Conservation (phyloP, 2,329 filamentous ascomycete species). For the Ascochyta pisi region DNA sequence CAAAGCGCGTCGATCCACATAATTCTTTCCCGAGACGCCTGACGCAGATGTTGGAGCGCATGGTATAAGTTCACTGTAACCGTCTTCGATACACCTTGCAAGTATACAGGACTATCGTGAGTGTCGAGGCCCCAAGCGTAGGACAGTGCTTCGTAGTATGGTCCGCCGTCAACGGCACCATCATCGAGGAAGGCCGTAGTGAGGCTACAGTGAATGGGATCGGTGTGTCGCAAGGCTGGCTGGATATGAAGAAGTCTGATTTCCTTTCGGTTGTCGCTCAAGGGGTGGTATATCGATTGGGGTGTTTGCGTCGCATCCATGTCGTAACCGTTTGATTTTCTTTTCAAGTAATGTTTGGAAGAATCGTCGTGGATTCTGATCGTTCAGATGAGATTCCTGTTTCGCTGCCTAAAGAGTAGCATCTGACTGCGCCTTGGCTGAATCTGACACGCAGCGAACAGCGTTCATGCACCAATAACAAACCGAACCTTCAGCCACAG, state of each 20-base stretch:
- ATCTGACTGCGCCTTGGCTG: too few species aligned
- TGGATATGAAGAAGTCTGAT: constrained; percentile 1
- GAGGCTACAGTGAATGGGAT: not conserved
- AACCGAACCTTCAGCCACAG: too few species aligned
- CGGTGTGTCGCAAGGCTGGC: not conserved
- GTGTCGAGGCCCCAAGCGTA: not conserved
- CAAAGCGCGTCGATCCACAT: constrained; percentile 2
- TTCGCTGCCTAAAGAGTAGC: too few species aligned
- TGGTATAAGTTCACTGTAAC: not conserved
- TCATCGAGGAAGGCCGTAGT: not conserved
- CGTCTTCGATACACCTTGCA: not conserved
- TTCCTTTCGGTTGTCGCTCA: not conserved
- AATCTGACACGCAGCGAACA: too few species aligned
- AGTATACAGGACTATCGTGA: not conserved
- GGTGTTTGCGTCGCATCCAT: not conserved
- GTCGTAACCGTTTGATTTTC: not conserved
- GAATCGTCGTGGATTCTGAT: not conserved
- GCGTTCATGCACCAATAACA: too few species aligned
- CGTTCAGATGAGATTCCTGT: too few species aligned
- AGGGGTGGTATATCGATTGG: not conserved
- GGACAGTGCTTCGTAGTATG: not conserved
- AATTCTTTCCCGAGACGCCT: not conserved
- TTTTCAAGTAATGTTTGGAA: not conserved
- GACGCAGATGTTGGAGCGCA: not conserved
- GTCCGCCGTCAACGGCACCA: not conserved